A percentile compares a stretch with the other conserved stretches of the same genome.
phyloP scores from a whole-genome alignment of 441 rosid genomes.

The Theobroma grandiflorum region DNA sequence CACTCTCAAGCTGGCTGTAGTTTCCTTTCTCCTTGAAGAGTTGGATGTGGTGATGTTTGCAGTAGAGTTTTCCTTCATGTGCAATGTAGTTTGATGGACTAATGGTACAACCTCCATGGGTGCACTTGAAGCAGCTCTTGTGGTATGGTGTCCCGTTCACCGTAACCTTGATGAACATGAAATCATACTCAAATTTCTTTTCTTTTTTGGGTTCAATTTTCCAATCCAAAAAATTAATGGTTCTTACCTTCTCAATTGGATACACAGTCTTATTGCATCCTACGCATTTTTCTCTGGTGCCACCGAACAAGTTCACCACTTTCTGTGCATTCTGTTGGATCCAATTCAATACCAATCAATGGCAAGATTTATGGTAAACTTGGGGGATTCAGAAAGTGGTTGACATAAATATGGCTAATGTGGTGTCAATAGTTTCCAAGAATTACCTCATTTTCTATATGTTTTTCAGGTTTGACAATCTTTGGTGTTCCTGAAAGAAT shows the following conservation, averaged over 20 bases:
- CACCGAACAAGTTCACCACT: constrained; percentile 54
- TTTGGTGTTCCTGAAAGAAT: constrained; percentile 59
- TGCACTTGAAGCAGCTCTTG: constrained; percentile 67
- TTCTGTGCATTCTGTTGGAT: constrained; percentile 52
- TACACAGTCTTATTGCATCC: constrained; percentile 58
- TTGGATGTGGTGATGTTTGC: constrained; percentile 73
- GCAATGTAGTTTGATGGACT: constrained; percentile 70
- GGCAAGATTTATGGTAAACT: neutral
- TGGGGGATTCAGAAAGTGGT: neutral
- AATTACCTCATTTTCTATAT: constrained; percentile 50
- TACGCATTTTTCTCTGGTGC: constrained; percentile 63
- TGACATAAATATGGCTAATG: too few species aligned
- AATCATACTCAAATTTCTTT: neutral
- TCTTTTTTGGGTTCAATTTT: neutral
- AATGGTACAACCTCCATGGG: constrained; percentile 65
- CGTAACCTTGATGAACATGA: constrained; percentile 41
- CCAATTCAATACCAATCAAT: constrained; percentile 10
- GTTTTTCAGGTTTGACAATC: constrained; percentile 54
- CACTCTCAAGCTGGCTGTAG: constrained; percentile 66
- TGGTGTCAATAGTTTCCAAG: neutral
- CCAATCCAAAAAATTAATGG: neutral
- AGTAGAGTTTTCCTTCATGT: constrained; percentile 63
- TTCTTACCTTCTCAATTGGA: constrained; percentile 64
- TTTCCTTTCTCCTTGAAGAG: constrained; percentile 74
- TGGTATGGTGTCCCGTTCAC: constrained; percentile 65